Evolutionary conservation across 202 grass and related monocot genomes (phyloP), one percentile per base, ranked within the genome.

Genomic region (Panicum hallii): DNA sequence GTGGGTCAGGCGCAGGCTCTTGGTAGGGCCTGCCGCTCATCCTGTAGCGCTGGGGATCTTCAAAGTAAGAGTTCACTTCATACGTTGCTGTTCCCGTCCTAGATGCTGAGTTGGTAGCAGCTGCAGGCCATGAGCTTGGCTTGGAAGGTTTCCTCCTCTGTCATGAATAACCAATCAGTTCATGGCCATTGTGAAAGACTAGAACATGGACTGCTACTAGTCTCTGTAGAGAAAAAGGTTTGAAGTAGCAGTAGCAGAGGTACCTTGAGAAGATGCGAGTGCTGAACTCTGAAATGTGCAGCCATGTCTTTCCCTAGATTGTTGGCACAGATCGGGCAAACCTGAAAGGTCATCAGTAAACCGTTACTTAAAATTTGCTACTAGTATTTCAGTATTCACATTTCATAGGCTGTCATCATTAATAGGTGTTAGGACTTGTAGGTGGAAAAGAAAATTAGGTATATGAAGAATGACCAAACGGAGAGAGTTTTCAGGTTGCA

Each of bases 71-170:
- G 81, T 71, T 74, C 50, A 80, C 45, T 53, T 83, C 78, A 17
- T 91, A 90, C 78, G 74, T 34, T 61, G 74, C 20, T 54, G 56
- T 20, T 68, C 83, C 70, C 82, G 75, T 77, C 15, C 77, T 84
- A 58, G 78, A 22, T 60, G 72, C 26, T 76, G 72, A 55, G 26
- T 47, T 68, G 19, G 53, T 50, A 20, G 85, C 71, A 20, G 86
- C 73, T 6, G 70, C 56, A 79, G 60, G 80, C 83, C 85, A 92
- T 58, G 76, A 85, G 72, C 90, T 89, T 63, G 78, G 78, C 72
- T 53, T 97, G 44, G 77, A 89, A 80, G 92, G 89, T 65, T 89
- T 97, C 89, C 86, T 97, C 69, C 90, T 91, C 94, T 97, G 86
- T 36, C 40, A 78, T 85, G 32, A 89, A 85, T 70, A 44, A 65